These are phyloP conservation scores for Colletotrichum cuscutae DNA, from an alignment of 2,329 filamentous ascomycete species.

Conservation along the genomic window DNA sequence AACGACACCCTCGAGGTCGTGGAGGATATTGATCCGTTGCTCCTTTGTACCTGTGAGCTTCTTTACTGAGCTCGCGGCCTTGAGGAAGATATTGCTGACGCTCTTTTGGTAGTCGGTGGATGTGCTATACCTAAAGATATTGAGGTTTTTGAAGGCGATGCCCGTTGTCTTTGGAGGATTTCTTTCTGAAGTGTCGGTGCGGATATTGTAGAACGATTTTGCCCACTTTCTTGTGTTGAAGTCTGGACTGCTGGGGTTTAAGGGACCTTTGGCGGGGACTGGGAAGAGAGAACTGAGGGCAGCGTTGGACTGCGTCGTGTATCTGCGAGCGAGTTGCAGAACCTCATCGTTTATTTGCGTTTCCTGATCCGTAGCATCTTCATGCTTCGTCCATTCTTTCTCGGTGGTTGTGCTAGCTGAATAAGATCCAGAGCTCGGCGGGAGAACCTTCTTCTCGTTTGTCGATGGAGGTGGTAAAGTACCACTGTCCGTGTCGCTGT, in stretches of 20 bases:
- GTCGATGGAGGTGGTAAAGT: neutral
- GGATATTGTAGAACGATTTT: slow-evolving; percentile 46
- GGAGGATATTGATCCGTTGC: slow-evolving; percentile 59
- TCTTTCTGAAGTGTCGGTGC: slow-evolving; percentile 40
- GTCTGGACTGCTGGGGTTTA: slow-evolving; percentile 51
- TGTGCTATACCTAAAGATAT: slow-evolving; percentile 53
- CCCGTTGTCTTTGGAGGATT: slow-evolving; percentile 46
- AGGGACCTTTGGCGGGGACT: slow-evolving; percentile 36
- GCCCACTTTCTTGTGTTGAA: slow-evolving; percentile 57
- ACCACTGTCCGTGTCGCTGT: slow-evolving; percentile 3
- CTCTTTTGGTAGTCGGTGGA: slow-evolving; percentile 55
- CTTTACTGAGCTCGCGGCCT: slow-evolving; percentile 41
- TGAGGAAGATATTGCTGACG: slow-evolving; percentile 49
- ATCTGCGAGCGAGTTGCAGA: slow-evolving; percentile 42
- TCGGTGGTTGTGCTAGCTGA: neutral
- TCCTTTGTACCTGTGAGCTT: slow-evolving; percentile 40
- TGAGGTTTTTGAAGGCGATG: slow-evolving; percentile 54
- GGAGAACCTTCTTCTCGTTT: neutral
- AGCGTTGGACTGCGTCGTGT: slow-evolving; percentile 39
- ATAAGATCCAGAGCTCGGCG: neutral
- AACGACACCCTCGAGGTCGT: slow-evolving; percentile 62
- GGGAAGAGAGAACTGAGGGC: slow-evolving; percentile 42
- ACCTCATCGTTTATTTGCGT: slow-evolving; percentile 35
- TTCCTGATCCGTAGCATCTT: neutral
- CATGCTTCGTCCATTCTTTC: slow-evolving; percentile 14